These are phyloP conservation scores for Sugiyamaella lignohabitans DNA, from an alignment of 805 yeast genomes.

Conservation along the genomic window DNA sequence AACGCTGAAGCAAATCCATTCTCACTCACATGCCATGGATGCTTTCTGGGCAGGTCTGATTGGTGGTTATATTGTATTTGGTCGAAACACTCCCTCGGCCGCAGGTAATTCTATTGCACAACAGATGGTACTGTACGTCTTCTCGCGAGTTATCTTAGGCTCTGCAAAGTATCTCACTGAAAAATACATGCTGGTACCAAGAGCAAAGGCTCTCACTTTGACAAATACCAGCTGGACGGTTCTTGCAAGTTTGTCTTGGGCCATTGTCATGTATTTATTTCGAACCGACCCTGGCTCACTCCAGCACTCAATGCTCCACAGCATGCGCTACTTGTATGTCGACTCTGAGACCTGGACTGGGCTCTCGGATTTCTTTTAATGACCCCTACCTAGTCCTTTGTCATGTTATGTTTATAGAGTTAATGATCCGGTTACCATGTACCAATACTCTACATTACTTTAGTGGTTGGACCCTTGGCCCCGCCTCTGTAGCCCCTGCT, in stretches of 20 bases:
- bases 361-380: conserved; percentile 19
- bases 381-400: not conserved
- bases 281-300: conserved; percentile 54
- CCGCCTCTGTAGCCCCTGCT: too few relatives aligned
- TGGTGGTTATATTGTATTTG: conserved; percentile 39
- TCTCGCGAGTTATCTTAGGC: conserved; percentile 61
- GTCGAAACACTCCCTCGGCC: conserved; percentile 26
- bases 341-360: conserved; percentile 45
- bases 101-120: conserved; percentile 46
- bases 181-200: conserved; percentile 5
- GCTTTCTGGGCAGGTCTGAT: conserved; percentile 34
- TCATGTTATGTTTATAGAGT: not conserved
- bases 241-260: conserved; percentile 66
- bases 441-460: too few relatives aligned
- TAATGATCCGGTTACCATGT: too few relatives aligned
- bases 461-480: too few relatives aligned
- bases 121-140: conserved; percentile 68
- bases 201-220: not conserved
- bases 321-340: conserved; percentile 67
- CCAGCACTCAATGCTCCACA: conserved; percentile 57
- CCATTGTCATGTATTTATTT: conserved; percentile 63
- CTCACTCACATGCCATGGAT: conserved; percentile 15
- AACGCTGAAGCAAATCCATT: conserved; percentile 14
- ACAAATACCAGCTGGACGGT: conserved; percentile 46
- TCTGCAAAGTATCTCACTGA: conserved; percentile 42